These are phyloP conservation scores for Stemphylium lycopersici DNA, from an alignment of 2,329 filamentous ascomycete genomes.

Conservation along the genomic window DNA sequence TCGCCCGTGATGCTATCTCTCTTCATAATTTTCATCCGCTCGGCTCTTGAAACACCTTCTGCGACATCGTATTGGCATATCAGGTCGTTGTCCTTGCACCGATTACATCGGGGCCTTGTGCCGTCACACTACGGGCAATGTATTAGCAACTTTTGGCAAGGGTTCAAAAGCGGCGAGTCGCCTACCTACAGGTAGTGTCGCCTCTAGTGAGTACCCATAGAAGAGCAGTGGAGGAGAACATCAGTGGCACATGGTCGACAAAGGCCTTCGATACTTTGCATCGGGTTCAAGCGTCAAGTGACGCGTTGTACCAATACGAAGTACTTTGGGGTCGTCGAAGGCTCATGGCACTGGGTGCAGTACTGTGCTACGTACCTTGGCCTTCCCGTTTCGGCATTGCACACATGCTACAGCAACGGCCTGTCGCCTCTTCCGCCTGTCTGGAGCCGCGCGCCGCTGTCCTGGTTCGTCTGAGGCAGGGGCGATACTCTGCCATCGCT, in stretches of 20 bases:
- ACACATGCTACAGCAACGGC: conserved; percentile 33
- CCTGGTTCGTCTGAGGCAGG: conserved; percentile 32
- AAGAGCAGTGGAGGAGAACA: conserved; percentile 5
- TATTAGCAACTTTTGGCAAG: not conserved
- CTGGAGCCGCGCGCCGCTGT: conserved; percentile 24
- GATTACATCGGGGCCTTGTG: conserved; percentile 26
- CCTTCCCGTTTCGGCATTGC: conserved; percentile 31
- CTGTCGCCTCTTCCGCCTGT: conserved; percentile 25
- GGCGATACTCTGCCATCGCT: conserved; percentile 33
- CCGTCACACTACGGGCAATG: conserved; percentile 29
- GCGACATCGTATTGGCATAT: conserved; percentile 33
- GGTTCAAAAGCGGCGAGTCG: not conserved
- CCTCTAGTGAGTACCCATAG: conserved; percentile 11
- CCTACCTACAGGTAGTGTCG: conserved; percentile 14
- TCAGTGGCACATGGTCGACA: not conserved
- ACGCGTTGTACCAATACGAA: not conserved
- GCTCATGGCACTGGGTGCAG: conserved; percentile 3
- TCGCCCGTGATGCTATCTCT: conserved; percentile 25
- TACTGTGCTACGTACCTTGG: conserved; percentile 26
- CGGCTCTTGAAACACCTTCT: conserved; percentile 32
- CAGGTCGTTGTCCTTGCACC: conserved; percentile 27
- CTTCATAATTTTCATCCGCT: conserved; percentile 34
- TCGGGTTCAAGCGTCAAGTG: not conserved
- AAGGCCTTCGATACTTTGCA: not conserved
- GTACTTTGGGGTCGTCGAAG: not conserved